Evolutionary conservation across 2,329 filamentous ascomycete genomes (phyloP), one percentile per base, ranked within the genome.

Genomic region (Cytospora paraplurivora): DNA sequence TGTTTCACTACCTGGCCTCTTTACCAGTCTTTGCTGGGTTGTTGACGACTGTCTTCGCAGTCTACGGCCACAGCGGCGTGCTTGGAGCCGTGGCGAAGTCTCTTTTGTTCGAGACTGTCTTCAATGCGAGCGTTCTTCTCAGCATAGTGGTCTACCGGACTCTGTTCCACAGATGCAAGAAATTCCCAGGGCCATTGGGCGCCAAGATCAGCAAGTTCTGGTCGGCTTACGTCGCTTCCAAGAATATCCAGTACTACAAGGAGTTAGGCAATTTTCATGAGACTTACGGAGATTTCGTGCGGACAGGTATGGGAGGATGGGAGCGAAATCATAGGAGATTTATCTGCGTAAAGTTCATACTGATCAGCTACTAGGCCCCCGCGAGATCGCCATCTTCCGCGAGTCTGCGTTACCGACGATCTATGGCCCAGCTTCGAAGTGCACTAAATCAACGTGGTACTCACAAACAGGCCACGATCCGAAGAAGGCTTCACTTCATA

Each of bases 391-490:
- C 5, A 34, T 63, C 37, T 55, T 59, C 32, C 55, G 41, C 8
- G 17, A 65, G 3, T 68, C 68, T 13, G 70, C 66, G 0, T 62
- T 68, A 27, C 52, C 41, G 11, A 65, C 63, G 15, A 66, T 72
- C 8, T 70, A 73, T 38, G 67, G 67, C 0, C 54, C 68, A 38
- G 53, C 66, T n/a, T 67, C 66, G n/a, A 68, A 64, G 27, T 54
- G 62, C 21, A 70, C 69, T 35, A 57, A 56, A 2, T 59, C 68
- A 47, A 68, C 68, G 0, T 60, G 70, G 19, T 72, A 72, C 47
- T 66, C 32, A 3, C 51, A 61, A 19, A 49, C 41, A 37, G 59
- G 41, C 10, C 32, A 61, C 19, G 51, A 50, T 15, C 19, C 41
- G 11, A 21, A 37, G 11, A 49, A 13, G 51, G 44, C 33, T 4